Evolutionary conservation across 2,329 filamentous ascomycete genomes (phyloP), one percentile per base, ranked within the genome.

Genomic region (Epicoccum nigrum): DNA sequence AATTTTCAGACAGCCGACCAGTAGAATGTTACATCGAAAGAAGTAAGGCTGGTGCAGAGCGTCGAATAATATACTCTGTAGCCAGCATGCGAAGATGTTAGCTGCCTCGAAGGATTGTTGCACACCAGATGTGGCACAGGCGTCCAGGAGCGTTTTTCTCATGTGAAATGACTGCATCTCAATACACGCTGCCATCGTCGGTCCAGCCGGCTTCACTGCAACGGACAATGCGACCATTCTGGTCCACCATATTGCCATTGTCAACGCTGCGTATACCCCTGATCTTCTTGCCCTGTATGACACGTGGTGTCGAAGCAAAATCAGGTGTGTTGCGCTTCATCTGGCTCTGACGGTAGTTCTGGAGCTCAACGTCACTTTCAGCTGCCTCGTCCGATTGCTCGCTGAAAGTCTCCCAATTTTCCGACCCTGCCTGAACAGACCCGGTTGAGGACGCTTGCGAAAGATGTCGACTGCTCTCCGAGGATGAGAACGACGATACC

Each of bases 371-470:
- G 69, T 96, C 92, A 19, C 63, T 65, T 57, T 75, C 73, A 0
- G 82, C 80, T 64, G 91, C 54, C 0, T 87, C 84, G 65, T 91
- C 87, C 55, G 88, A 91, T 59, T 83, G 85, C 70, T 96, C 90
- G 63, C 94, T 92, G 65, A 94, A 97, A 8, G 92, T 96, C 74
- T 97, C 93, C 93, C 93, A 97, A 72, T 97, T 97, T 75, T 97
- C 93, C 3, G 90, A 96, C 1, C 90, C 90, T 4, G 89, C 91
- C 20, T 89, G 81, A 17, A 78, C 75, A 4, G 63, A 72, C 15
- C 63, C 64, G 17, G 63, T 71, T 2, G 71, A 73, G 1, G 90
- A 92, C 1, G 87, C 87, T 38, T 63, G 60, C n/a, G 51, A 54
- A 13, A 88, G 86, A 63, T 93, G 89, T 39, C 90, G 80, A 55